phyloP scores from a whole-genome alignment of 768 basidiomycete genomes.

The Hysterangium stoloniferum region DNA sequence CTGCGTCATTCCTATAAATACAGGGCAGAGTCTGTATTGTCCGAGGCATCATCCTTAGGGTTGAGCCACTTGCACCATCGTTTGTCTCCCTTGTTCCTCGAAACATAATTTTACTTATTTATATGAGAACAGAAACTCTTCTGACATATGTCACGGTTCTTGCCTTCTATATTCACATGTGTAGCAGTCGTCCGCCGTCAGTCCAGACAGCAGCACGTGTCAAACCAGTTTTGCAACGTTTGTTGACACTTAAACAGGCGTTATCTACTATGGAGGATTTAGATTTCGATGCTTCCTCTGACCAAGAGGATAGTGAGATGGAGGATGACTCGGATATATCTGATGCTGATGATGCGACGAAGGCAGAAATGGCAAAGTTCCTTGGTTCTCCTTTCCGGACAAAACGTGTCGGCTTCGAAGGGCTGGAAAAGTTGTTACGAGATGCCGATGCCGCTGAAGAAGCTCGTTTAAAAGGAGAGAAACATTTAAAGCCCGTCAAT shows the following conservation, averaged over 20 bases:
- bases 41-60: constrained; percentile 52
- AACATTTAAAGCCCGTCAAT: too few relatives aligned
- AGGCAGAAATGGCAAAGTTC: constrained; percentile 24
- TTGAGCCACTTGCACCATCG: constrained; percentile 86
- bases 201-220: constrained; percentile 7
- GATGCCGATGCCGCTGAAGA: constrained; percentile 47
- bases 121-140: constrained; percentile 57
- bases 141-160: constrained; percentile 86
- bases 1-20: neutral
- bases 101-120: neutral
- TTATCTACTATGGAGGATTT: constrained; percentile 77
- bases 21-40: constrained; percentile 42
- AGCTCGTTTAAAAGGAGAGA: constrained; percentile 24
- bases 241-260: constrained; percentile 77
- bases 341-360: constrained; percentile 24
- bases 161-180: constrained; percentile 89
- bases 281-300: constrained; percentile 49
- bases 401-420: constrained; percentile 26
- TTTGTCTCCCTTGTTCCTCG: constrained; percentile 32
- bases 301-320: constrained; percentile 32
- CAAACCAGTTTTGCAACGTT: constrained; percentile 60
- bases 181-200: constrained; percentile 55
- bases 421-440: constrained; percentile 50
- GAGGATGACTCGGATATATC: constrained; percentile 21
- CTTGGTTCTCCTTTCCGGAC: constrained; percentile 4